Percentiles rank a stretch among this genome's conserved stretches.
Conservation (phyloP, 2,329 filamentous ascomycete species). For the Microascus cirrosus region DNA sequence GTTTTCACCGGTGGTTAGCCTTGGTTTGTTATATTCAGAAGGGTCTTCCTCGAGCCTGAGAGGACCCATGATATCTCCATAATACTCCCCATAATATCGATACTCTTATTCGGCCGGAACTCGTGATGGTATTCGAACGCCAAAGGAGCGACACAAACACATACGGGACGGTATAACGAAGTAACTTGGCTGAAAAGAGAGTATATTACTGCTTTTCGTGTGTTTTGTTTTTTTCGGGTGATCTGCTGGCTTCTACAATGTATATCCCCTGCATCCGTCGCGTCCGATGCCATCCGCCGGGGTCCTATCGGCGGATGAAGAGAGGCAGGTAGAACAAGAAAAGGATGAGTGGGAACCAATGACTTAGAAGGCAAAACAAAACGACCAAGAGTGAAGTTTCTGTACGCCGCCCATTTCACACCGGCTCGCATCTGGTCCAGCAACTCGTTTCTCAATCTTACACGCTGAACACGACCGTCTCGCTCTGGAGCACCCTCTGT, state of each 20-base stretch:
- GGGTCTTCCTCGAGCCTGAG: too few species aligned
- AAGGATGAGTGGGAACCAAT: not conserved
- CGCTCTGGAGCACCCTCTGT: slow-evolving; percentile 8
- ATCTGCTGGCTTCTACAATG: not conserved
- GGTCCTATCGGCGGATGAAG: not conserved
- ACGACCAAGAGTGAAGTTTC: not conserved
- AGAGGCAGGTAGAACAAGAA: not conserved
- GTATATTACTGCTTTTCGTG: too few species aligned
- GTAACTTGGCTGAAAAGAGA: too few species aligned
- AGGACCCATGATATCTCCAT: too few species aligned
- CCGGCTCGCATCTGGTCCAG: not conserved
- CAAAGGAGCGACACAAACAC: too few species aligned
- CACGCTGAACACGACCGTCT: slow-evolving; percentile 8
- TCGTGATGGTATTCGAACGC: too few species aligned
- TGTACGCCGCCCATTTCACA: not conserved
- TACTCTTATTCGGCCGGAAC: too few species aligned
- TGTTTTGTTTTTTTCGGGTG: too few species aligned
- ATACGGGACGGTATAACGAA: too few species aligned
- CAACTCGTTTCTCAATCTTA: not conserved
- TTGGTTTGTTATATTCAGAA: too few species aligned
- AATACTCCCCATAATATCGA: too few species aligned
- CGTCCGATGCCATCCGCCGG: not conserved
- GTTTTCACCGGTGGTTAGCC: too few species aligned
- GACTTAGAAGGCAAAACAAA: not conserved
- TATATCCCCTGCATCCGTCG: not conserved